phyloP scores from a whole-genome alignment of 768 basidiomycete genomes.

The Trametes cubensis region DNA sequence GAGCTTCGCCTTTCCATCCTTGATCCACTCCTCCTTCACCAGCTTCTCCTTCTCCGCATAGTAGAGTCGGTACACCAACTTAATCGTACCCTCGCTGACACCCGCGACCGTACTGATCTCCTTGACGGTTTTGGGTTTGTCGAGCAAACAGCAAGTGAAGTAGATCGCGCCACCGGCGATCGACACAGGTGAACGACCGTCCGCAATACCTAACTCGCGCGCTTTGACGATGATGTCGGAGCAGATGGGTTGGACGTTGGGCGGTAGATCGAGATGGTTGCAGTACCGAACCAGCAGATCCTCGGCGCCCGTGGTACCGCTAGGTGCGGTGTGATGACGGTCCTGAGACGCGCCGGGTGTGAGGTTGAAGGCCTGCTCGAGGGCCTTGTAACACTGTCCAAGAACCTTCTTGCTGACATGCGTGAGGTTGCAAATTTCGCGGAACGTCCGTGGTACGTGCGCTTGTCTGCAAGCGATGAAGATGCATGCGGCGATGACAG shows the following conservation, averaged over 20 bases:
- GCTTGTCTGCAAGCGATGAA: slow-evolving; percentile 97
- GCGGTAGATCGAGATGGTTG: slow-evolving; percentile 85
- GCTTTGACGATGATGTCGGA: slow-evolving; percentile 81
- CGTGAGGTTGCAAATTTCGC: slow-evolving; percentile 92
- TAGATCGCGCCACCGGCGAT: slow-evolving; percentile 97
- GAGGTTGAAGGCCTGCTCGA: slow-evolving; percentile 88
- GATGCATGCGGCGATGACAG: slow-evolving; percentile 96
- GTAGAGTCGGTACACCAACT: slow-evolving; percentile 83
- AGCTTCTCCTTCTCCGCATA: slow-evolving; percentile 73
- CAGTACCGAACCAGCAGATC: slow-evolving; percentile 91
- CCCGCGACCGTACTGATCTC: slow-evolving; percentile 92
- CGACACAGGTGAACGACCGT: slow-evolving; percentile 94
- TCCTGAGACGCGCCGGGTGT: slow-evolving; percentile 74
- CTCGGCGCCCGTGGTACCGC: slow-evolving; percentile 72
- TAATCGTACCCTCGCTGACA: slow-evolving; percentile 95
- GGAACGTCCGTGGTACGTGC: slow-evolving; percentile 93
- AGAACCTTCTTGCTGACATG: slow-evolving; percentile 94
- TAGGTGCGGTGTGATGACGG: slow-evolving; percentile 40
- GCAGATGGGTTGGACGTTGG: slow-evolving; percentile 82
- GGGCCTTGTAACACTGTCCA: slow-evolving; percentile 89
- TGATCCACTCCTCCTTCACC: slow-evolving; percentile 86
- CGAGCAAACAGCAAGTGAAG: slow-evolving; percentile 86
- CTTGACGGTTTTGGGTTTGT: slow-evolving; percentile 70
- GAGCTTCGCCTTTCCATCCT: slow-evolving; percentile 68
- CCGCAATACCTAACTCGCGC: slow-evolving; percentile 83